A percentile compares a stretch with the other conserved stretches of the same genome.
These are phyloP conservation scores for Quercus phellos DNA, from an alignment of 331 rosid species.

Conservation along the genomic window DNA sequence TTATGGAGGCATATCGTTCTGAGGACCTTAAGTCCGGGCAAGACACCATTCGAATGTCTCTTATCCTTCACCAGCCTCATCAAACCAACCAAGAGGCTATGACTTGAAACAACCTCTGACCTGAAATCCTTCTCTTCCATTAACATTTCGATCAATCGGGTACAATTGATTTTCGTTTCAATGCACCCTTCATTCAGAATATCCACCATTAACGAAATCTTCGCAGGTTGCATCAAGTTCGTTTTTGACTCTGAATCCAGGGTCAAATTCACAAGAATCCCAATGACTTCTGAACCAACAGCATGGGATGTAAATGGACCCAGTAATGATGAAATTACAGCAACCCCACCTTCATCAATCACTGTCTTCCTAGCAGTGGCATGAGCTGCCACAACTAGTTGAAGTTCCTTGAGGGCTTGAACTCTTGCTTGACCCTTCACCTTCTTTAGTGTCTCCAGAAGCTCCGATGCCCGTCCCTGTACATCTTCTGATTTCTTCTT, in stretches of 20 bases:
- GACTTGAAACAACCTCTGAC: conserved; percentile 53
- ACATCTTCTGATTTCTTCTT: conserved; percentile 89
- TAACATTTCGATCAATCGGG: conserved; percentile 49
- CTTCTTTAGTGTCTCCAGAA: conserved; percentile 65
- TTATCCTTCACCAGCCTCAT: conserved; percentile 76
- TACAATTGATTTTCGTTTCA: conserved; percentile 75
- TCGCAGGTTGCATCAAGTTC: conserved; percentile 69
- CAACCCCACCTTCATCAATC: conserved; percentile 59
- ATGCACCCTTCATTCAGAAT: conserved; percentile 81
- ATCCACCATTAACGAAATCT: conserved; percentile 72
- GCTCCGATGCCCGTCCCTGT: conserved; percentile 76
- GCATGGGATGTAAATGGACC: conserved; percentile 87
- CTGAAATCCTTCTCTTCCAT: conserved; percentile 58
- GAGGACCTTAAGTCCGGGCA: conserved; percentile 65
- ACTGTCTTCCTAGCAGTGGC: conserved; percentile 52
- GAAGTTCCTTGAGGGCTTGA: conserved; percentile 77
- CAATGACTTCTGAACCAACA: conserved; percentile 79
- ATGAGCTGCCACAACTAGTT: conserved; percentile 56
- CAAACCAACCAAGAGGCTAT: conserved; percentile 74
- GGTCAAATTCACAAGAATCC: conserved; percentile 61
- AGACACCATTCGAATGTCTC: conserved; percentile 51
- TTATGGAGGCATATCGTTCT: conserved; percentile 47
- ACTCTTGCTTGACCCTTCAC: conserved; percentile 86
- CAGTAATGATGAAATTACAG: conserved; percentile 52
- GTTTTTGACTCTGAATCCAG: conserved; percentile 64